A percentile compares a stretch with the other conserved stretches of the same genome.
Conservation (phyloP, 495 filamentous ascomycete genomes). For the Parmelia sp. region DNA sequence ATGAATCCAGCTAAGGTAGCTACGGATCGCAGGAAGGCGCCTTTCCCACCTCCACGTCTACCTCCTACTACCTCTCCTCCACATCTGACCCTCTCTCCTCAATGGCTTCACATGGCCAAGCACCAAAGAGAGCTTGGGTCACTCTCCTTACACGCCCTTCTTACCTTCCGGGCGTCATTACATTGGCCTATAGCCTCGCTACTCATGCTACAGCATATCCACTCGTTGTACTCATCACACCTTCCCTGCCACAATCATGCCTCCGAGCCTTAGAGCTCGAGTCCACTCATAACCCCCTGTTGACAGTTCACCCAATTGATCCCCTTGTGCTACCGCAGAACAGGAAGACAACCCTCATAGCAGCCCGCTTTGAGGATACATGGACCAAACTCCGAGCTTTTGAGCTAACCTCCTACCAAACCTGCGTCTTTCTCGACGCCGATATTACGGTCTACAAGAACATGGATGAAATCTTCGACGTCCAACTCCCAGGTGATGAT, state of each 20-base stretch:
- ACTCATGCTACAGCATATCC: constrained; percentile 40
- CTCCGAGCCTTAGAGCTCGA: constrained; percentile 34
- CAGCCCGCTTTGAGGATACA: constrained; percentile 44
- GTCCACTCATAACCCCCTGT: constrained; percentile 31
- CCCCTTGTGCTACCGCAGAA: constrained; percentile 27
- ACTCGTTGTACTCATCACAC: constrained; percentile 44
- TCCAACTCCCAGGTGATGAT: constrained; percentile 26
- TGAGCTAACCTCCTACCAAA: constrained; percentile 36
- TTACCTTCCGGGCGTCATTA: constrained; percentile 46
- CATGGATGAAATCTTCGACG: constrained; percentile 41
- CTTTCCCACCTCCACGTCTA: no score
- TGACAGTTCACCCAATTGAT: constrained; percentile 28
- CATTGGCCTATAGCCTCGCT: constrained; percentile 43
- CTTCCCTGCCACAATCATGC: constrained; percentile 27
- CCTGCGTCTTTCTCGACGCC: constrained; percentile 44
- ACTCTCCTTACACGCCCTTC: constrained; percentile 46
- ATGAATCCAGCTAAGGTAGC: no score
- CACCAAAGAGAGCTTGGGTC: constrained; percentile 31
- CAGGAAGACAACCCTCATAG: constrained; percentile 22
- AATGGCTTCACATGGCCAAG: constrained; percentile 3
- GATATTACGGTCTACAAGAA: constrained; percentile 45
- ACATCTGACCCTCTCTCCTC: not conserved
- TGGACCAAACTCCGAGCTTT: constrained; percentile 53
- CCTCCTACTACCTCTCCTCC: no score
- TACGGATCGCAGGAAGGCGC: no score